Evolutionary conservation across 768 basidiomycete species (phyloP).

Genomic region (Paxillus involutus): DNA sequence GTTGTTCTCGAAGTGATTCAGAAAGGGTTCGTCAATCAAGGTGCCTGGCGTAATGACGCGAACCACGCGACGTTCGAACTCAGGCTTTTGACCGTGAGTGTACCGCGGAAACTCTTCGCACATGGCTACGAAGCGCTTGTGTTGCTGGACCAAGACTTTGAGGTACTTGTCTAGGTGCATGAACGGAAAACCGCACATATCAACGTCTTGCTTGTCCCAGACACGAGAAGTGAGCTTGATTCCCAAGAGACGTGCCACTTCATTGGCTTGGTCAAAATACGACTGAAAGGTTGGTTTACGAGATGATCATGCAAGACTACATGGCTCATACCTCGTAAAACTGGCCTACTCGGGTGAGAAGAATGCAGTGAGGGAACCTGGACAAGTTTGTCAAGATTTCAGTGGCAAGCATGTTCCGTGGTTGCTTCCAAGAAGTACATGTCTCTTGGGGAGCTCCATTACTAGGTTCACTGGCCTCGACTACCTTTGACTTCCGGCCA

Average conservation of each 20-base stretch:
- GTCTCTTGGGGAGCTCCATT: neutral
- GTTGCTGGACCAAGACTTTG: slow-evolving; percentile 79
- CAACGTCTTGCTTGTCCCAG: slow-evolving; percentile 67
- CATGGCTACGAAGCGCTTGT: slow-evolving; percentile 85
- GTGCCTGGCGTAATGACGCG: slow-evolving; percentile 93
- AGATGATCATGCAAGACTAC: neutral
- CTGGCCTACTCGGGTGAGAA: slow-evolving; percentile 90
- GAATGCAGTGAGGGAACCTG: slow-evolving; percentile 82
- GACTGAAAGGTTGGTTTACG: slow-evolving; percentile 51
- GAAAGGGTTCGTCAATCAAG: slow-evolving; percentile 87
- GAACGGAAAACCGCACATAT: slow-evolving; percentile 92
- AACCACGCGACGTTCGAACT: slow-evolving; percentile 78
- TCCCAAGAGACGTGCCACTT: slow-evolving; percentile 72
- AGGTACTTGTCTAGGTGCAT: slow-evolving; percentile 83
- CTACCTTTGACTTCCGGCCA: slow-evolving; percentile 16
- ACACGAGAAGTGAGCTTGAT: slow-evolving; percentile 81
- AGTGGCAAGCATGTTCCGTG: slow-evolving; percentile 56
- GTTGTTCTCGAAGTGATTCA: slow-evolving; percentile 85
- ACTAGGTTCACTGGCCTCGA: neutral
- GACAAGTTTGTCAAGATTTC: slow-evolving; percentile 71
- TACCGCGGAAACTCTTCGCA: slow-evolving; percentile 85
- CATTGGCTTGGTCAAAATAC: slow-evolving; percentile 87
- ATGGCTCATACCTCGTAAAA: slow-evolving; percentile 80
- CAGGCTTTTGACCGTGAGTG: slow-evolving; percentile 49
- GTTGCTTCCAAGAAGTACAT: slow-evolving; percentile 17